Evolutionary conservation across 2,329 filamentous ascomycete genomes (phyloP), one percentile per base, ranked within the genome.

Genomic region (Ophiocordyceps camponoti-saundersi): DNA sequence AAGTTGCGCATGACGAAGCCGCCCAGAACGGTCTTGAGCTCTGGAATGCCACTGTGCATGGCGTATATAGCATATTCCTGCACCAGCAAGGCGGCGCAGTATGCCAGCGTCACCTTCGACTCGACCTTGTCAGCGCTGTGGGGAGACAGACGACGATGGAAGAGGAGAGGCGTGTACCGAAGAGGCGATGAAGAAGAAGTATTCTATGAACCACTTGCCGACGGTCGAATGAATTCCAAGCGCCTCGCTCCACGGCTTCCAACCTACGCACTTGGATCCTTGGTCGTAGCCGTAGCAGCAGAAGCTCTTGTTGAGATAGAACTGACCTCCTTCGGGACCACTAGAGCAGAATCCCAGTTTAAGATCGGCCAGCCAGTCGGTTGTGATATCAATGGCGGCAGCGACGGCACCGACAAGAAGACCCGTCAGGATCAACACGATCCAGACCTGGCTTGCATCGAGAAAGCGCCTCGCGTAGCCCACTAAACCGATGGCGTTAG

Each of bases 1-100:
- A 98, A 98, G 0, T 89, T 92, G 64, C 96, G 95, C 92, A 98
- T 98, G 45, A 96, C 86, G 61, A 98, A 98, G 3, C 92, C 92
- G 5, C 90, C 92, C 59, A 98, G 95, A 59, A 98, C 96, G 64
- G 88, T 95, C 65, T 98, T 98, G 72, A 98, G 98, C 67, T 98
- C 92, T 13, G 88, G 95, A 48, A 98, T 98, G 39, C 92, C 92
- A 13, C 87, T 95, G 16, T 92, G 92, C 32, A 92, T 92, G 12
- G 92, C 92, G 61, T 98, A 98, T 0, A 92, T 90, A 5, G 92
- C 89, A 63, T 90, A 96, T 1, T 79, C 80, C 61, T 87, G 92
- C 59, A 98, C 92, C 40, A 98, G 71, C 39, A 75, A 80, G 1
- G 89, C 89, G 2, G 89, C 82, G 4, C 82, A 82, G 46, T 84